Evolutionary conservation across 768 basidiomycete species (phyloP).

Genomic region (Russula vinacea): DNA sequence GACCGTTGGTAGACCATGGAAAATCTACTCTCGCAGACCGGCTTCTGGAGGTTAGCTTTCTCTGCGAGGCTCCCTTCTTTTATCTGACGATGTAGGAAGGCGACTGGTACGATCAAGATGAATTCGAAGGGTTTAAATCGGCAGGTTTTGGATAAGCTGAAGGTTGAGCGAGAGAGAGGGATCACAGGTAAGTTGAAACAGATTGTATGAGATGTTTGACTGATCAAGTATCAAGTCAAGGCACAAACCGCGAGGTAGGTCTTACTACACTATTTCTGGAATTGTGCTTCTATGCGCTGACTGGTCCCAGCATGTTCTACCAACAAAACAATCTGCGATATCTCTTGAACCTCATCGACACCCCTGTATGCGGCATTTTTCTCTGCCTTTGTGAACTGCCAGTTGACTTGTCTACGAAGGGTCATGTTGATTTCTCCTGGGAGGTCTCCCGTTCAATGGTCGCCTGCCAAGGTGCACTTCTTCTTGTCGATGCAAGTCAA

Average conservation of each 20-base stretch:
- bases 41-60: slow-evolving; percentile 62
- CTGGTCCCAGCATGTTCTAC: slow-evolving; percentile 69
- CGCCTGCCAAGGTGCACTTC: slow-evolving; percentile 85
- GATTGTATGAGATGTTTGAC: neutral
- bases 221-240: slow-evolving; percentile 57
- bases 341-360: slow-evolving; percentile 93
- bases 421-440: slow-evolving; percentile 98
- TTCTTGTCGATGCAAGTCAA: slow-evolving; percentile 93
- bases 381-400: neutral
- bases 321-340: slow-evolving; percentile 51
- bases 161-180: slow-evolving; percentile 94
- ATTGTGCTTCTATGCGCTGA: slow-evolving; percentile 26
- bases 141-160: slow-evolving; percentile 89
- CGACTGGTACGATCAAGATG: slow-evolving; percentile 82
- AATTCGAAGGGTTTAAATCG: slow-evolving; percentile 65
- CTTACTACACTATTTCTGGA: neutral
- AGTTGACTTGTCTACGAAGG: slow-evolving; percentile 42
- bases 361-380: slow-evolving; percentile 56
- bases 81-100: slow-evolving; percentile 44
- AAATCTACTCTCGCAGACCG: slow-evolving; percentile 94
- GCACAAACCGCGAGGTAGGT: slow-evolving; percentile 87
- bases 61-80: slow-evolving; percentile 11
- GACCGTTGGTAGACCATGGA: slow-evolving; percentile 66
- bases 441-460: slow-evolving; percentile 91
- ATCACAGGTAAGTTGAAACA: slow-evolving; percentile 68